phyloP scores from a whole-genome alignment of 2,329 filamentous ascomycete species.

The Fonsecaea erecta region DNA sequence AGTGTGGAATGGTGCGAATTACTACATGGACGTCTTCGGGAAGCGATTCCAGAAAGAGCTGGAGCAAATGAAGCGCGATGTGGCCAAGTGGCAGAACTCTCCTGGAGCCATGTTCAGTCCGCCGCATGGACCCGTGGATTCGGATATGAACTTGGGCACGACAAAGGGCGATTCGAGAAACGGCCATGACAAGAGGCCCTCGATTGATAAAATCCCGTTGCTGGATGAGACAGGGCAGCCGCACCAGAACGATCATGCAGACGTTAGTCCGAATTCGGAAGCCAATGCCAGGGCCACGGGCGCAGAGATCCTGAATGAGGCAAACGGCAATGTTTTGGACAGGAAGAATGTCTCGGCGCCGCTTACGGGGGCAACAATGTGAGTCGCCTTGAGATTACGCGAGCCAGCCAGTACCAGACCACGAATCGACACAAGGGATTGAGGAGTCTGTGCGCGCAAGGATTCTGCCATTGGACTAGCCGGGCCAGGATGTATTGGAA shows the following conservation, averaged over 20 bases:
- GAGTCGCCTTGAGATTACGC: not conserved
- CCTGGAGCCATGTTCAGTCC: conserved; percentile 42
- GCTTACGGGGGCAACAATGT: not conserved
- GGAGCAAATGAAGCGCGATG: conserved; percentile 84
- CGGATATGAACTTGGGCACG: conserved; percentile 2
- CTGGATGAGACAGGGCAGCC: conserved; percentile 30
- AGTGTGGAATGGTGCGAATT: conserved; percentile 95
- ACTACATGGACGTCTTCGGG: conserved; percentile 97
- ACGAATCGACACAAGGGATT: not conserved
- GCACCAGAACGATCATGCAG: conserved; percentile 16
- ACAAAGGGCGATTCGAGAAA: conserved; percentile 10
- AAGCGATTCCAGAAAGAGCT: conserved; percentile 96
- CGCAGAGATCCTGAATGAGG: conserved; percentile 26
- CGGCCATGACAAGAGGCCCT: conserved; percentile 23
- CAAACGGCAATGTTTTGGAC: conserved; percentile 17
- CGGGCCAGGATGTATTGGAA: not conserved
- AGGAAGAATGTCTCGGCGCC: conserved; percentile 9
- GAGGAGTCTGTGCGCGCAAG: not conserved
- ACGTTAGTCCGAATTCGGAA: not conserved
- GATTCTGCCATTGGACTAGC: not conserved
- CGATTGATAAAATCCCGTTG: conserved; percentile 35
- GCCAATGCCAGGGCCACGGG: conserved; percentile 17
- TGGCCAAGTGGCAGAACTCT: conserved; percentile 80
- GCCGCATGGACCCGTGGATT: conserved; percentile 24
- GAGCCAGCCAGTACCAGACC: not conserved